Conservation (phyloP, 2,329 filamentous ascomycete genomes). For the Fusarium incarnatum region DNA sequence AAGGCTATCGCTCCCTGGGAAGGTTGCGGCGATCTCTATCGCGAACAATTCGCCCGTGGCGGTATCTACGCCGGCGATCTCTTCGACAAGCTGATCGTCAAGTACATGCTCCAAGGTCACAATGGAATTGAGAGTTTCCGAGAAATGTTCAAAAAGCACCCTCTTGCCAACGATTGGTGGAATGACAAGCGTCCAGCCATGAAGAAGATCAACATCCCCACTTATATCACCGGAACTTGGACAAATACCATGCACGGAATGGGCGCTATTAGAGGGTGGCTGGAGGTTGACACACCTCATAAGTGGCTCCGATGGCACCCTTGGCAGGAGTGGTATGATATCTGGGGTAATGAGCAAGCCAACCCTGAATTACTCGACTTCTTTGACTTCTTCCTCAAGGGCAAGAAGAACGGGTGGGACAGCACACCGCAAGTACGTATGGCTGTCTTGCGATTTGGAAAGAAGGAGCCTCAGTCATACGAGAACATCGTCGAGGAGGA, state of each 20-base stretch:
- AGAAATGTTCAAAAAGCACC: conserved; percentile 7
- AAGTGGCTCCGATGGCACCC: conserved; percentile 22
- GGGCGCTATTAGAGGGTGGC: conserved; percentile 12
- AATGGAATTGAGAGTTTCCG: conserved; percentile 10
- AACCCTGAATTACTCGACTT: not conserved
- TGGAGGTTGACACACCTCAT: conserved; percentile 3
- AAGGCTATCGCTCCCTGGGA: conserved; percentile 20
- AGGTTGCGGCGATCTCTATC: not conserved
- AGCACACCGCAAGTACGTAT: not conserved
- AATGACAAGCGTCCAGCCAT: conserved; percentile 13
- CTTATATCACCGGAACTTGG: conserved; percentile 13
- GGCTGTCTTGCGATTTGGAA: conserved; percentile 2
- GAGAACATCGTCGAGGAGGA: conserved; percentile 7
- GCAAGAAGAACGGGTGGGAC: conserved; percentile 1
- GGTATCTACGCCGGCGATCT: conserved; percentile 8
- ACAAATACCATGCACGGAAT: conserved; percentile 21
- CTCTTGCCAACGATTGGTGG: conserved; percentile 13
- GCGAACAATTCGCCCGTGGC: not conserved
- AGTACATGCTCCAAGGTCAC: conserved; percentile 21
- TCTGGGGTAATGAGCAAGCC: conserved; percentile 15
- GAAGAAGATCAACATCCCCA: conserved; percentile 16
- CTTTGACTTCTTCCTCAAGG: conserved; percentile 11
- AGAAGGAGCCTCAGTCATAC: conserved; percentile 14
- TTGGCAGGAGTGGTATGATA: conserved; percentile 28
- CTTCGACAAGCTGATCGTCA: conserved; percentile 8